Conservation (phyloP, 2,329 filamentous ascomycete genomes). For the Fusarium sp. region DNA sequence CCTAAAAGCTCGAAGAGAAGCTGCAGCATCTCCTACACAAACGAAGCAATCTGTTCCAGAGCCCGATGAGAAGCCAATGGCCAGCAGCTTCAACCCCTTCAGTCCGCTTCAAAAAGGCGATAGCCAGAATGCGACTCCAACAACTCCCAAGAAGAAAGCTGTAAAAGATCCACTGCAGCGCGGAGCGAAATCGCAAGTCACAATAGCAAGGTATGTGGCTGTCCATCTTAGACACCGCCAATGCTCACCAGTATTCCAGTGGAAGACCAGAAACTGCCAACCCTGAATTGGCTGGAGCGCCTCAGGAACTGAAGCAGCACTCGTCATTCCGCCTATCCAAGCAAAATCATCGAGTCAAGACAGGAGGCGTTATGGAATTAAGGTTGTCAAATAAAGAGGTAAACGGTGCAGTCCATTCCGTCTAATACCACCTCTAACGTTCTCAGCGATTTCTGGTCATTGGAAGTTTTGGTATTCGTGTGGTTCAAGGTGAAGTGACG, state of each 20-base stretch:
- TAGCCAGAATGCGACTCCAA: slow-evolving; percentile 17
- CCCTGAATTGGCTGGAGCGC: slow-evolving; percentile 7
- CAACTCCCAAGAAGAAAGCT: slow-evolving; percentile 37
- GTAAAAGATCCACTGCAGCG: slow-evolving; percentile 27
- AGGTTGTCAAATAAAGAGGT: slow-evolving; percentile 65
- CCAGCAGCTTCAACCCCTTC: slow-evolving; percentile 48
- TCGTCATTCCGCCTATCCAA: slow-evolving; percentile 62
- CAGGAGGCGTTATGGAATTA: slow-evolving; percentile 57
- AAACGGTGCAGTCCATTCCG: slow-evolving; percentile 11
- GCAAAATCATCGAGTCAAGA: slow-evolving; percentile 57
- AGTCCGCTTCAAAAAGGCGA: slow-evolving; percentile 44
- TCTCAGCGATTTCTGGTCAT: slow-evolving; percentile 71
- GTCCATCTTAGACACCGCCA: background rate
- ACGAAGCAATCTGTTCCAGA: slow-evolving; percentile 24
- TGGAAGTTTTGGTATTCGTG: slow-evolving; percentile 75
- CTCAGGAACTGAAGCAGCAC: slow-evolving; percentile 50
- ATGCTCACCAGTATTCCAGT: slow-evolving; percentile 25
- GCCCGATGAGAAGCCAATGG: slow-evolving; percentile 36
- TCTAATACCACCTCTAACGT: slow-evolving; percentile 32
- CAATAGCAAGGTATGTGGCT: slow-evolving; percentile 32
- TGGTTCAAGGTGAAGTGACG: slow-evolving; percentile 71
- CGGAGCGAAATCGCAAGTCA: slow-evolving; percentile 19
- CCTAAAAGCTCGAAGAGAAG: slow-evolving; percentile 51
- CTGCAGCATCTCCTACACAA: slow-evolving; percentile 25
- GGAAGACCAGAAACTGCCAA: background rate